Evolutionary conservation across 106 monocot genomes (phyloP), one percentile per base, ranked within the genome.

Genomic region (Dendrobium nobile): DNA sequence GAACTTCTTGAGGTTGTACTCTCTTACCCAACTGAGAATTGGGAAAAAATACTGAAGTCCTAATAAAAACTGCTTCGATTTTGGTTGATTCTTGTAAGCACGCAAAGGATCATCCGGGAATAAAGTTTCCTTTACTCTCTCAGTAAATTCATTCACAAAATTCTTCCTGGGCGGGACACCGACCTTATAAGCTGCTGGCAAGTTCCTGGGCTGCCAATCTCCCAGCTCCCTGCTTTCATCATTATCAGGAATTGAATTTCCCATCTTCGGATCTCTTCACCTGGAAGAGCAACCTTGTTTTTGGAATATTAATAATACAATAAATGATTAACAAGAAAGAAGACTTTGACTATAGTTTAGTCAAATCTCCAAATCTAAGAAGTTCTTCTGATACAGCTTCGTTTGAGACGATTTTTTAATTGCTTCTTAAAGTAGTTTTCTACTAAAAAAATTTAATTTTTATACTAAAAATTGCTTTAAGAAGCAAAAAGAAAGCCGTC

Each of bases 91-190:
- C 67, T 95, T 99, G 90, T 91, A 99, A 59, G 54, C 79, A 5
- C 89, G 89, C 41, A 95, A 78, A 24, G 99, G 99, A 33, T 99
- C 99, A 77, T 99, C 99, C 10, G 83, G 41, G 47, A 99, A 99
- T 55, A 99, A 93, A 37, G 90, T 90, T 72, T 99, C 99, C 76
- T 91, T 95, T n/a, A 92, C 11, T 15, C 67, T 86, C 5, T 90
- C 85, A 1, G 75, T 54, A 61, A 99, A 83, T 65, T 90, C 91
- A 0, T 48, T 67, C 31, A 75, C 4, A 4, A 93, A 80, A 31
- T 77, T 90, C 77, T 31, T 95, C 43, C 41, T 78, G 9, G 93
- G 89, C 2, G 95, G 90, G 51, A 83, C 48, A n/a, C 88, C 91
- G 55, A 99, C 93, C 79, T 85, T 90, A 86, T 95, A 79, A 64